Percentiles rank a stretch among this genome's conserved stretches.
These are phyloP conservation scores for Gonapodya prolifera DNA, from an alignment of 192 early-diverging fungal species.

Conservation along the genomic window DNA sequence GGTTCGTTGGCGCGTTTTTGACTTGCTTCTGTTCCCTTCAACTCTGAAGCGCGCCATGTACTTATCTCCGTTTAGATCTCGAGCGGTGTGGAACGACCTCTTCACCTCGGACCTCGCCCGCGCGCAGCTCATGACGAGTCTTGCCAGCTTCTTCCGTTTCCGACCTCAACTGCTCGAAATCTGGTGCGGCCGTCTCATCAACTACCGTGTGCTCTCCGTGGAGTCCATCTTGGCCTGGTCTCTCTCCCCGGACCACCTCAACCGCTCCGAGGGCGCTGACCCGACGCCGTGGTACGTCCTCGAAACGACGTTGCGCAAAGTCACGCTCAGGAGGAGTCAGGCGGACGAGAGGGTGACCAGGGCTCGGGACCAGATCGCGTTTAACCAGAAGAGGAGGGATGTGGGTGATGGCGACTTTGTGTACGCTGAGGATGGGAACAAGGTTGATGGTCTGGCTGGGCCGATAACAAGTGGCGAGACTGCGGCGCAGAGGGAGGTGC, in stretches of 20 bases:
- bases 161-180: slow-evolving; percentile 66
- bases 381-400: neutral
- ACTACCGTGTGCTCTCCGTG: slow-evolving; percentile 87
- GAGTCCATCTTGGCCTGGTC: slow-evolving; percentile 60
- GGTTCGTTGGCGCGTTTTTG: too few species aligned
- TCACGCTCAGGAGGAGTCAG: too few species aligned
- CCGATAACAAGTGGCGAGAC: too few species aligned
- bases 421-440: neutral
- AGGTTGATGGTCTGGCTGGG: neutral
- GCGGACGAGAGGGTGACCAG: too few species aligned
- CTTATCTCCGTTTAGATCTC: too few species aligned
- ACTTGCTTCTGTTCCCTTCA: too few species aligned
- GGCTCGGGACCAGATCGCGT: too few species aligned
- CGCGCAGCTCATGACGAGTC: neutral
- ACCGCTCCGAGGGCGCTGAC: slow-evolving; percentile 15
- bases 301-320: slow-evolving; percentile 16
- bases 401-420: neutral
- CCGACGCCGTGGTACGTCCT: slow-evolving; percentile 15
- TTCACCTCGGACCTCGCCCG: too few species aligned
- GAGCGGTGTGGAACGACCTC: too few species aligned
- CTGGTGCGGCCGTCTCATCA: slow-evolving; percentile 83
- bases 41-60: too few species aligned
- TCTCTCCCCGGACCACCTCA: slow-evolving; percentile 16
- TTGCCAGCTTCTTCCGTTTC: neutral
- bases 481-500: neutral